Evolutionary conservation across 352 stramenopile species (phyloP), one percentile per base, ranked within the genome.

Genomic region (Phytophthora gonapodyides): DNA sequence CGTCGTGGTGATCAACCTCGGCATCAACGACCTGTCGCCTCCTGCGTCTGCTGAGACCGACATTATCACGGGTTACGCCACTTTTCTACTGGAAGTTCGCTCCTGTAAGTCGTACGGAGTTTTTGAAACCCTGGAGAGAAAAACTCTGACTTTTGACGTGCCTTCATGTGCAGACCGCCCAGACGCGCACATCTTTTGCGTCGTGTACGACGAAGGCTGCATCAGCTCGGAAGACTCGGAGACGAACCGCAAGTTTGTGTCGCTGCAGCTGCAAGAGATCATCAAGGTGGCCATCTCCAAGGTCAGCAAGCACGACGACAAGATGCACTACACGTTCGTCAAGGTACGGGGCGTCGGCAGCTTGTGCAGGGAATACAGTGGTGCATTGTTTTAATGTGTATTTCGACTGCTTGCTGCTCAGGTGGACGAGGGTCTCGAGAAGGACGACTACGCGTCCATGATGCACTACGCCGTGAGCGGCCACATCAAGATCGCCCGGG

Each of bases 1-100:
- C 51, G 75, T 90, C n/a, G 86, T 95, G 21, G 78, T 95, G 24
- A 88, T 95, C 53, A 93, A 93, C 55, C 67, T 95, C 31, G 86
- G 86, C 24, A 82, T 84, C 54, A 93, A 95, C 50, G 87, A 95
- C 49, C 66, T 95, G 51, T 91, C 82, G n/a, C 87, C 87, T 43
- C 87, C 87, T 21, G 82, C 82, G 13, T 95, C 87, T 6, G 84
- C 86, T 5, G 84, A 95, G 71, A 88, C 86, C 17, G 86, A 95
- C 30, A 89, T 95, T 51, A 82, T 93, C 36, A 78, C 77, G 13
- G 81, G 84, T 1, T 95, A 95, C 44, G 81, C 83, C 19, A 50
- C 80, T 15, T 72, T 95, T 27, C 43, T 93, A 8, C 68, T 87
- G 34, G 84, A 95, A 87, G 80, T 93, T 11, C 86, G 86, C 27